A percentile compares a stretch with the other conserved stretches of the same genome.
Evolutionary conservation across 257 asterid species (phyloP).

Genomic region (Solanum medicagineum): DNA sequence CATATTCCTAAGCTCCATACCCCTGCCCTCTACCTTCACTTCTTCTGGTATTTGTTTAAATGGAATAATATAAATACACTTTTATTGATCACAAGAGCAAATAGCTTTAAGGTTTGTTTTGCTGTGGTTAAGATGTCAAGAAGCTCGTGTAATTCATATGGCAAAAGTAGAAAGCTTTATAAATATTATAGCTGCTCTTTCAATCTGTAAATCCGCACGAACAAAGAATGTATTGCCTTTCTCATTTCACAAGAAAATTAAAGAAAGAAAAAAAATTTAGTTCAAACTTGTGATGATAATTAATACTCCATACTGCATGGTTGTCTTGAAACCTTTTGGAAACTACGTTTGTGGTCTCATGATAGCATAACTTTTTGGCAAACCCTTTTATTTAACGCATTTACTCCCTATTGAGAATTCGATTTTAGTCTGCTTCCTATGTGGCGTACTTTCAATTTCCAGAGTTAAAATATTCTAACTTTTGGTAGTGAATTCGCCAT

Average conservation of each 20-base stretch:
- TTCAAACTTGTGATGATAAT: neutral
- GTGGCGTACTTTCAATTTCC: too few species aligned
- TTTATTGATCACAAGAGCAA: neutral
- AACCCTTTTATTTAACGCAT: neutral
- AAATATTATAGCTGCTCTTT: neutral
- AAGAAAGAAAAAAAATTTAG: neutral
- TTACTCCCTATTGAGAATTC: too few species aligned
- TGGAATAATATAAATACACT: neutral
- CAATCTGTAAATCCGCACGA: neutral
- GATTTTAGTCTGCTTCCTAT: too few species aligned
- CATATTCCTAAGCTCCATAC: neutral
- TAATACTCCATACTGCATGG: neutral
- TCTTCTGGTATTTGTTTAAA: neutral
- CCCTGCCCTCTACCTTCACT: neutral
- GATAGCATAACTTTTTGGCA: neutral
- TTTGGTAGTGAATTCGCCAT: too few species aligned
- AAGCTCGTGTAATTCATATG: neutral
- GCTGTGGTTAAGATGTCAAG: neutral
- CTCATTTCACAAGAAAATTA: neutral
- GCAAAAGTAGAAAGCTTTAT: neutral
- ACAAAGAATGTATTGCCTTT: slow-evolving; percentile 2
- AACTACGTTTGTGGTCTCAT: neutral
- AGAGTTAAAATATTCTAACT: too few species aligned
- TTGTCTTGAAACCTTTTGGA: neutral
- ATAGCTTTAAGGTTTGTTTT: neutral